Evolutionary conservation across 805 yeast species (phyloP).

Genomic region (Myxozyma geophila): DNA sequence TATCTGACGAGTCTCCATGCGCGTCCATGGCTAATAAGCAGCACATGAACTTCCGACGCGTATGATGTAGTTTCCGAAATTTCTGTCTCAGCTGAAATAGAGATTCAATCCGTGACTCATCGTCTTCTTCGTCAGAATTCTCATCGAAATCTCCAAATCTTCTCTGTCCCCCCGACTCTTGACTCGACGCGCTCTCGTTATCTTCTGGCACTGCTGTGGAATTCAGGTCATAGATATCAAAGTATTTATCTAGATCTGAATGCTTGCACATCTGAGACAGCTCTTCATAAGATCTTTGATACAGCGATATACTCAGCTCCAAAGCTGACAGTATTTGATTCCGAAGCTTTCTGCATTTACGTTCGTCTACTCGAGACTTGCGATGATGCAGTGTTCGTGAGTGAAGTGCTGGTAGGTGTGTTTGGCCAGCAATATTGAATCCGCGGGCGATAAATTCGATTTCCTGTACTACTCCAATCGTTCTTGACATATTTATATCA

Average conservation of each 20-base stretch:
- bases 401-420: background rate
- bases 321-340: constrained; percentile 28
- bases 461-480: constrained; percentile 37
- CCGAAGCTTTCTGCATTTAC: constrained; percentile 28
- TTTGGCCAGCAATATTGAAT: constrained; percentile 5
- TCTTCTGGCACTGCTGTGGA: background rate
- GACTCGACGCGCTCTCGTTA: background rate
- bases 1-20: constrained; percentile 29
- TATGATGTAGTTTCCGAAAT: constrained; percentile 31
- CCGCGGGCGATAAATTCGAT: constrained; percentile 36
- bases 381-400: constrained; percentile 1
- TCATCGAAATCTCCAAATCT: constrained; percentile 8
- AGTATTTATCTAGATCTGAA: constrained; percentile 29
- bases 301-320: constrained; percentile 28
- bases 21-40: constrained; percentile 37
- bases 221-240: constrained; percentile 34
- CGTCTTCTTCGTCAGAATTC: constrained; percentile 9
- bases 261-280: constrained; percentile 24
- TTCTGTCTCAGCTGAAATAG: constrained; percentile 25
- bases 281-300: constrained; percentile 17
- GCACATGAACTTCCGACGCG: constrained; percentile 36
- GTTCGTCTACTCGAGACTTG: constrained; percentile 1
- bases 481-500: constrained; percentile 30
- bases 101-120: constrained; percentile 2
- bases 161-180: background rate